phyloP scores from a whole-genome alignment of 208 protist species.

The Wallacemonas collosoma region DNA sequence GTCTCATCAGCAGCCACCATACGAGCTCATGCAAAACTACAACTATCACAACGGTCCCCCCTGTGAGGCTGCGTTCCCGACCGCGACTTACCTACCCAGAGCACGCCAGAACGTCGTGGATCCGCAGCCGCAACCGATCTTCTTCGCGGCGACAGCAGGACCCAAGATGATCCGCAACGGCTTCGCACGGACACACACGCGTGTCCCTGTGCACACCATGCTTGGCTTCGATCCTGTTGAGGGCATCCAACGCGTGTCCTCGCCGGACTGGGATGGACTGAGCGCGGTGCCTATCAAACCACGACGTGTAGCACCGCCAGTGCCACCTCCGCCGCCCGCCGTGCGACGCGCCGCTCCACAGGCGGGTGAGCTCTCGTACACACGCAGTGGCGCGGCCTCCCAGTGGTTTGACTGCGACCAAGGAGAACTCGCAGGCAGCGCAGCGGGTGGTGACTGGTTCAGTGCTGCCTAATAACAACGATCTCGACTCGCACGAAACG shows the following conservation, averaged over 20 bases:
- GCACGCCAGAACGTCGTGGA: conserved; percentile 1
- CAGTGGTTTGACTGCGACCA: neutral
- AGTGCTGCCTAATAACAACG: too few relatives aligned
- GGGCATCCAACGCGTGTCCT: conserved; percentile 18
- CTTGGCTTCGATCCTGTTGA: conserved; percentile 20
- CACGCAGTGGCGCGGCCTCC: neutral
- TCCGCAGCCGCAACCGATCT: conserved; percentile 13
- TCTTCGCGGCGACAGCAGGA: neutral
- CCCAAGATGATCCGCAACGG: conserved; percentile 17
- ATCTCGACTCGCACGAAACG: too few relatives aligned
- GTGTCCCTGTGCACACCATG: conserved; percentile 14
- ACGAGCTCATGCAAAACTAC: neutral
- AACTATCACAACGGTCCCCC: neutral
- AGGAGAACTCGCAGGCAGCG: too few relatives aligned
- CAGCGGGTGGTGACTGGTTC: too few relatives aligned
- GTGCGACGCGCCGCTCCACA: neutral
- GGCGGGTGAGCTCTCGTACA: neutral
- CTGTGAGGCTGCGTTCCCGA: neutral
- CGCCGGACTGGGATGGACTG: conserved; percentile 20
- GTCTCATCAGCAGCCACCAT: too few relatives aligned
- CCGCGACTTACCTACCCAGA: neutral
- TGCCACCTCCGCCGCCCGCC: neutral
- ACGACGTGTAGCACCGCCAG: neutral
- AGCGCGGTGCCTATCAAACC: neutral
- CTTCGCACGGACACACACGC: neutral